These are phyloP conservation scores for Plasmopara halstedii DNA, from an alignment of 352 stramenopile species.

Conservation along the genomic window DNA sequence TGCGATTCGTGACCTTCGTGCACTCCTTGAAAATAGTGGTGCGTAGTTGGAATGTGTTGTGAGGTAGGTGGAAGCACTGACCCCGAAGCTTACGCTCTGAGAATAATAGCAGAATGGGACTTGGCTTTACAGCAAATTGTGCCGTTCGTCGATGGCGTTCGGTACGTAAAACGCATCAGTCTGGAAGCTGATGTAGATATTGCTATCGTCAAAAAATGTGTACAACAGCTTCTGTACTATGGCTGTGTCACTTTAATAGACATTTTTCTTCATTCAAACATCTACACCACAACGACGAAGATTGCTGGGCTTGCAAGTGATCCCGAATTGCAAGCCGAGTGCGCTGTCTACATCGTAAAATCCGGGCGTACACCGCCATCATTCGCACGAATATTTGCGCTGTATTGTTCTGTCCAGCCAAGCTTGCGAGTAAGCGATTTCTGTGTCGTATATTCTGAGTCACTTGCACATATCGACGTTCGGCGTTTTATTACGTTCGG, in stretches of 20 bases:
- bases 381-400: constrained; percentile 74
- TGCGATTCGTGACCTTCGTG: constrained; percentile 58
- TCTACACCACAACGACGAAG: constrained; percentile 68
- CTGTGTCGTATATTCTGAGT: constrained; percentile 67
- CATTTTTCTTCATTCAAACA: constrained; percentile 89
- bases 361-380: constrained; percentile 42
- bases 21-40: constrained; percentile 74
- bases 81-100: background rate
- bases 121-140: constrained; percentile 85
- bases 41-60: constrained; percentile 1
- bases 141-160: constrained; percentile 86
- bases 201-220: constrained; percentile 82
- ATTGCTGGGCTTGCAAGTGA: constrained; percentile 57
- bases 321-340: constrained; percentile 60
- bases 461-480: constrained; percentile 64
- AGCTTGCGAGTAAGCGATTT: constrained; percentile 80
- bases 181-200: constrained; percentile 84
- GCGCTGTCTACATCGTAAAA: constrained; percentile 75
- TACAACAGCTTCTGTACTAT: constrained; percentile 85
- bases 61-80: background rate
- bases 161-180: constrained; percentile 86
- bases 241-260: constrained; percentile 85
- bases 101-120: constrained; percentile 68
- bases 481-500: constrained; percentile 84
- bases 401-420: constrained; percentile 83